Base-by-base conservation (phyloP, 805 yeast genomes). In the Candida rishiriensis region DNA sequence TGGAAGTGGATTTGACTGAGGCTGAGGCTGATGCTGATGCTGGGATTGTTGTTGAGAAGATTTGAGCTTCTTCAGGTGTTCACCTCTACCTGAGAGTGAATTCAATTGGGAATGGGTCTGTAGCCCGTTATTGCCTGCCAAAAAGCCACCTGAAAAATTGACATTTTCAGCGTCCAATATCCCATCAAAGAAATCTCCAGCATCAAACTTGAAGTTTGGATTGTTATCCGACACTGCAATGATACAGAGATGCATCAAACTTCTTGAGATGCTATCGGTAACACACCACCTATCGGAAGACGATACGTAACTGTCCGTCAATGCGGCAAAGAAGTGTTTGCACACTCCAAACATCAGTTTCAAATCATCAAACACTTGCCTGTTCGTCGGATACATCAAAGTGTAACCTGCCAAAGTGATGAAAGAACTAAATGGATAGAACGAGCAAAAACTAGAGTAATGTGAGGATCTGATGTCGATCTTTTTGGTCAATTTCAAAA, bases 341-440 rank as follows among this genome's bases (percentile, higher is more conserved):
- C 55, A 33, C 2, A 52, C 47, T 10, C 39, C 36, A 26, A 61
- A 44, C 45, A 65, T 36, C 34, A 57, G 43, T n/a, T 52, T 38
- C 10, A 64, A 42, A 45, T 65, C 66, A 9, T 41, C 36, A n/a
- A 46, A 41, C 8, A 52, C 49, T 3, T 40, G 46, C 3, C 42
- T 44, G 14, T 36, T 29, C 1, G 38, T 40, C 10, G 59, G 55
- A 15, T 43, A 46, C 30, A 58, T 56, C 10, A 66, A 33, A 35
- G 56, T 51, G 14, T 52, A 55, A 11, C 61, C 59, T 44, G 59
- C 50, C 13, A 66, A 40, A 1, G 64, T 48, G 31, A 66, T 43
- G 40, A 54, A 61, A 3, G 68, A 64, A 48, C 61, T 49, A 37
- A 66, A 58, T 14, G 68, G 63, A 41, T 56, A 64, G 45, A 56